phyloP scores from a whole-genome alignment of 495 filamentous ascomycete genomes.

The Podospora sp. region DNA sequence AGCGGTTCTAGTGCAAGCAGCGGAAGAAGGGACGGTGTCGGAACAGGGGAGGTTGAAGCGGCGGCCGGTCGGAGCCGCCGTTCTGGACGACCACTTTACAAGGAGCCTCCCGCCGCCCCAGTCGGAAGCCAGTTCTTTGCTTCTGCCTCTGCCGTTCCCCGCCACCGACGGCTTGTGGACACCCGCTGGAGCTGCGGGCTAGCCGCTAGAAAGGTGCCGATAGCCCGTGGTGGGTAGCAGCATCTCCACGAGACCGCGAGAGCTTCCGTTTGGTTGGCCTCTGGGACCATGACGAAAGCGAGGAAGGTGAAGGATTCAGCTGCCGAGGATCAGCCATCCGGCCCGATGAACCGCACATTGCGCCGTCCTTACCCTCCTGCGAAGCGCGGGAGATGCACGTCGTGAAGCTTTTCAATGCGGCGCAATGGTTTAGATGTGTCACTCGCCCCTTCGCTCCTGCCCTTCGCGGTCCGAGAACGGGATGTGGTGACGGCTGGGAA shows the following conservation, averaged over 20 bases:
- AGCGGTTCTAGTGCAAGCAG: not conserved
- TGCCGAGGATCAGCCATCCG: slow-evolving; percentile 10
- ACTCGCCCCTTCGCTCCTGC: not conserved
- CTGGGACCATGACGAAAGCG: not conserved
- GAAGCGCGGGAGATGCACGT: not conserved
- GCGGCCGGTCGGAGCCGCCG: not conserved
- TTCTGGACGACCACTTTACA: not conserved
- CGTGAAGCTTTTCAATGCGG: not conserved
- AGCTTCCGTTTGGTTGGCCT: not conserved
- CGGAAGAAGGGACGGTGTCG: slow-evolving; percentile 2
- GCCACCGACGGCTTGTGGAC: not conserved
- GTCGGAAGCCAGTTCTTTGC: not conserved
- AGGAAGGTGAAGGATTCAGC: not conserved
- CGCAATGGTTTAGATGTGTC: not conserved
- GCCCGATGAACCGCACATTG: not conserved
- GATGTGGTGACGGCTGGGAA: not conserved
- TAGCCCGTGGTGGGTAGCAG: not conserved
- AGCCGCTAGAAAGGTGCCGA: not conserved
- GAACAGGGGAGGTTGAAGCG: not conserved
- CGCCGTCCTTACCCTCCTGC: not conserved
- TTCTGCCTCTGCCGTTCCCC: not conserved
- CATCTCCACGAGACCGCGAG: not conserved
- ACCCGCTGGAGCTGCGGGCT: not conserved
- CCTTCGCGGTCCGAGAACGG: not conserved
- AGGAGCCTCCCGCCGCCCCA: not conserved